Conservation (phyloP, 169 alveolate genomes). For the Pseudocohnilembus persalinus region DNA sequence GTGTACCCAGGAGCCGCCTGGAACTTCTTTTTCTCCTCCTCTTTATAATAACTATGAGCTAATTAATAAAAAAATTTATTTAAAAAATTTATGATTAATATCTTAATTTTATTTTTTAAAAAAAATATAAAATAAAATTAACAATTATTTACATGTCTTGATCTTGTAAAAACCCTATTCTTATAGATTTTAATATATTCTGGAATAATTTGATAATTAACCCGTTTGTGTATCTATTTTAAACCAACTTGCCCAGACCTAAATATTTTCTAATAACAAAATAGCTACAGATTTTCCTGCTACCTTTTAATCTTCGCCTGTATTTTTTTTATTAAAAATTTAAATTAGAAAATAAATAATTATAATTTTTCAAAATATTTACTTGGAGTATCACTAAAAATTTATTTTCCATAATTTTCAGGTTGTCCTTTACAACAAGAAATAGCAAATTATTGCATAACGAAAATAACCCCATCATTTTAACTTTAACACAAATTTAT, state of each 20-base stretch:
- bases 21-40: background rate
- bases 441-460: background rate
- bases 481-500: background rate
- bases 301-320: background rate
- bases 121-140: too few relatives aligned
- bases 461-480: background rate
- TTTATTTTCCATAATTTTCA: background rate
- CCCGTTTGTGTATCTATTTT: background rate
- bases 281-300: background rate
- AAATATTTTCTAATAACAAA: background rate
- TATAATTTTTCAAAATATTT: too few relatives aligned
- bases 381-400: background rate
- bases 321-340: too few relatives aligned
- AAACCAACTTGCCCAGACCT: background rate
- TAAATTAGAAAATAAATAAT: too few relatives aligned
- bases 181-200: background rate
- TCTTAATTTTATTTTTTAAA: too few relatives aligned
- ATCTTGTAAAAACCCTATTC: too few relatives aligned
- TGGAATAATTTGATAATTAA: background rate
- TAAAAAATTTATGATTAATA: background rate
- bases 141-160: too few relatives aligned
- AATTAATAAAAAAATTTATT: too few relatives aligned
- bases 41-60: background rate
- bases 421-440: background rate
- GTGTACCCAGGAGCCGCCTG: background rate